Evolutionary conservation across 2,329 filamentous ascomycete genomes (phyloP).

Genomic region (Fusarium protoensiforme): DNA sequence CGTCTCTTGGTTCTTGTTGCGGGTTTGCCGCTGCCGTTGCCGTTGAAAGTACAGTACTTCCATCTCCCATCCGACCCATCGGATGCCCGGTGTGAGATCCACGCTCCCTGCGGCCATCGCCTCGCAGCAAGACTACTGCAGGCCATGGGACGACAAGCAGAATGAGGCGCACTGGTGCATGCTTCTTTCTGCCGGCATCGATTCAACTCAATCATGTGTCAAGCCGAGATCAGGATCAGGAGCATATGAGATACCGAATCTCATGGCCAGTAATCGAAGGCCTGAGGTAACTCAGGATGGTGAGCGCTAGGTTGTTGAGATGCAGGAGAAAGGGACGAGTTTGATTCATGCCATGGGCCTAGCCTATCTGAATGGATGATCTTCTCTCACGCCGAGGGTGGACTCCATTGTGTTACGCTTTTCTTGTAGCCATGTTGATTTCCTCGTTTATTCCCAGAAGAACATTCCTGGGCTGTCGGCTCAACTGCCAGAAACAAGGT

Average conservation of each 20-base stretch:
- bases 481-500: background rate
- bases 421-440: background rate
- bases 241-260: constrained; percentile 17
- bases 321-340: constrained; percentile 31
- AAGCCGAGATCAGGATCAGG: constrained; percentile 10
- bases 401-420: background rate
- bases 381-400: constrained; percentile 7
- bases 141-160: constrained; percentile 30
- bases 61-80: constrained; percentile 10
- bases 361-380: constrained; percentile 10
- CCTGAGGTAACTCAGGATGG: constrained; percentile 10
- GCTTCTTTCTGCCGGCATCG: constrained; percentile 30
- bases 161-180: constrained; percentile 16
- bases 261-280: constrained; percentile 11
- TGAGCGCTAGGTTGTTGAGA: constrained; percentile 19
- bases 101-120: constrained; percentile 31
- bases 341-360: constrained; percentile 22
- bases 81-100: constrained; percentile 33
- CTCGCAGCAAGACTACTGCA: constrained; percentile 38
- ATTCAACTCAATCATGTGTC: constrained; percentile 22
- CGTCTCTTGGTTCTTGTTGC: constrained; percentile 14
- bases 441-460: background rate
- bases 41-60: constrained; percentile 28
- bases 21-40: constrained; percentile 10
- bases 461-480: background rate